phyloP scores from a whole-genome alignment of 352 stramenopile species.

The Sclerospora graminicola region DNA sequence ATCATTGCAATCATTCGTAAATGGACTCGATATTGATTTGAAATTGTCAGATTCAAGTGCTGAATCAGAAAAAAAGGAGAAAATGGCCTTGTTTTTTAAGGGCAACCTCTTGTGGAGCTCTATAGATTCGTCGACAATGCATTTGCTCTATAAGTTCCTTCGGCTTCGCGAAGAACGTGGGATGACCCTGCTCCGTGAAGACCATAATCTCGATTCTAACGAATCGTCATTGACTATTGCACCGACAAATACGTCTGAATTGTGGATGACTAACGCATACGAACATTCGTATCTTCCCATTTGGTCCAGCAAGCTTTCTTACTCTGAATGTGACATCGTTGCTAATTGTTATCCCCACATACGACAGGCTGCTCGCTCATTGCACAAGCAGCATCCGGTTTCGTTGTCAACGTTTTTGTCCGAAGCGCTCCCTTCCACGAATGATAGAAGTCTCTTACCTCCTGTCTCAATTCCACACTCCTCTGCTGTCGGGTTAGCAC shows the following conservation, averaged over 20 bases:
- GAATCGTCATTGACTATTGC: neutral
- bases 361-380: slow-evolving; percentile 24
- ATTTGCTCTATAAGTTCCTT: slow-evolving; percentile 36
- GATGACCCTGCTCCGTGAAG: slow-evolving; percentile 23
- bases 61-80: slow-evolving; percentile 3
- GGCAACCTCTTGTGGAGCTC: slow-evolving; percentile 47
- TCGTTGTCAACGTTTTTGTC: slow-evolving; percentile 32
- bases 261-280: slow-evolving; percentile 47
- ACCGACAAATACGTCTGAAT: neutral
- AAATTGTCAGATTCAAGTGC: slow-evolving; percentile 2
- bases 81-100: slow-evolving; percentile 36
- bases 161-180: slow-evolving; percentile 43
- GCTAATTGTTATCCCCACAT: slow-evolving; percentile 13
- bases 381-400: slow-evolving; percentile 39
- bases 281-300: slow-evolving; percentile 49
- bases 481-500: slow-evolving; percentile 3
- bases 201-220: slow-evolving; percentile 1
- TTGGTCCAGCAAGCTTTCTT: slow-evolving; percentile 54
- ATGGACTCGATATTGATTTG: slow-evolving; percentile 24
- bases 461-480: slow-evolving; percentile 7
- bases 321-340: slow-evolving; percentile 40
- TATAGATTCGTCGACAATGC: slow-evolving; percentile 22
- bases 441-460: neutral
- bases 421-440: slow-evolving; percentile 7
- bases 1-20: slow-evolving; percentile 40